Base-by-base conservation (phyloP, 225 moss, liverwort and hornwort species). In the Marchantia paleacea region DNA sequence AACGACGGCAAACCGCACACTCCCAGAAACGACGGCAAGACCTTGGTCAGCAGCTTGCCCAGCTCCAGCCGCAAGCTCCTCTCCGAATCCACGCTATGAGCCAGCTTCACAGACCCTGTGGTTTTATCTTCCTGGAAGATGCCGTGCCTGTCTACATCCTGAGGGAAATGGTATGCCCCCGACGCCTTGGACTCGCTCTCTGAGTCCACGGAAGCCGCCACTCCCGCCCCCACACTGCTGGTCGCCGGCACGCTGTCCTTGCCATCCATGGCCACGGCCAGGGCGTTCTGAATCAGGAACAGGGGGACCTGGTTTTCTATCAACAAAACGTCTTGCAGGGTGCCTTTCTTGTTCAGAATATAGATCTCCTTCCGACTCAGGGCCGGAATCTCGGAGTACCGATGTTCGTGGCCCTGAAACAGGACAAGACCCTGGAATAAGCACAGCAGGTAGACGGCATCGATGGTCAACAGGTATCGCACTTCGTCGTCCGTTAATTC, bases 281-380 rank as follows among this genome's bases (percentile, higher is more conserved):
- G 69, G 11, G 67, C 79, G 30, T 79, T 79, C 12, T 70, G 79
- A 69, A 79, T 53, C 48, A 79, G 67, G 29, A 79, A 52, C 26
- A 79, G 79, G 11, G 79, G 79, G 16, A 79, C 67, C 55, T 79
- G 79, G 67, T 79, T 79, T 52, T 79, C 79, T 19, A 79, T 10
- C 53, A 79, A n/a, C 18, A 79, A 19, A 8, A 79, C 28, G 26
- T 79, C 79, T 14, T 79, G 78, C 51, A 78, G 30, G 7, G 78
- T 78, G 0, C 78, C 78, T 52, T 78, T 78, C 49, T 78, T 78
- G 25, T 65, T 78, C 7, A 78, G 51, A 7, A 78, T 79, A 18
- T 68, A 79, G 0, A 79, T 57, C 10, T 70, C 79, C 69, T 68
- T 79, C 7, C 68, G 51, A 48, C 52, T 70, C n/a, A 79, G 79